phyloP scores from a whole-genome alignment of 179 eudicot genomes.

The Patellifolia procumbens region DNA sequence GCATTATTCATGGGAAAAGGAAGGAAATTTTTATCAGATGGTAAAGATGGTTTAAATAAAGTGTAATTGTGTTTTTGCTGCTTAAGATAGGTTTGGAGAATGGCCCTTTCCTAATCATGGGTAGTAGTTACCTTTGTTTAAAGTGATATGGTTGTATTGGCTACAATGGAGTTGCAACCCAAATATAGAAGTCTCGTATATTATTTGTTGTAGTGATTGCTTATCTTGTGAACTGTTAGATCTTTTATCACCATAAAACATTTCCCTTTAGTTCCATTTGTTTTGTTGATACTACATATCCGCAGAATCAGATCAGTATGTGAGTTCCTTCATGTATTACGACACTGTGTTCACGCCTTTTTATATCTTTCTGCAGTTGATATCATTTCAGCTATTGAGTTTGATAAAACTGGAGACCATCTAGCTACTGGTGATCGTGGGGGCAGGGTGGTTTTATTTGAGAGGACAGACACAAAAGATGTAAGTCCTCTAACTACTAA shows the following conservation, averaged over 20 bases:
- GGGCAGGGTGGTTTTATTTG: conserved; percentile 58
- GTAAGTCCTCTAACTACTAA: conserved; percentile 30
- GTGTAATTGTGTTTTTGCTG: neutral
- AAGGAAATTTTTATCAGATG: neutral
- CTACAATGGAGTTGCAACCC: neutral
- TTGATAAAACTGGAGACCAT: conserved; percentile 57
- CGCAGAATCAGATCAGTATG: neutral
- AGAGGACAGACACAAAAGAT: conserved; percentile 53
- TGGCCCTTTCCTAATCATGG: neutral
- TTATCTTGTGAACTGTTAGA: neutral
- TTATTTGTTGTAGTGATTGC: neutral
- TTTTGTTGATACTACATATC: neutral
- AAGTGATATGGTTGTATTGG: neutral
- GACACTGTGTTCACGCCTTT: conserved; percentile 8
- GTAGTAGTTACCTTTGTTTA: neutral
- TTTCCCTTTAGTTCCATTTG: too few relatives aligned
- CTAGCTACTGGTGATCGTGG: conserved; percentile 61
- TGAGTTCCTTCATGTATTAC: neutral
- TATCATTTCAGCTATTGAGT: conserved; percentile 56
- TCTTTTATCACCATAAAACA: neutral
- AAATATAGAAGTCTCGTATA: neutral
- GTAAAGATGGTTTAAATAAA: neutral
- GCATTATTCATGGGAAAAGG: neutral
- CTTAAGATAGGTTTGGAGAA: too few relatives aligned
- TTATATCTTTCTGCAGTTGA: conserved; percentile 42